Conservation (phyloP, 2,329 filamentous ascomycete species). For the Simplicillium sp. region DNA sequence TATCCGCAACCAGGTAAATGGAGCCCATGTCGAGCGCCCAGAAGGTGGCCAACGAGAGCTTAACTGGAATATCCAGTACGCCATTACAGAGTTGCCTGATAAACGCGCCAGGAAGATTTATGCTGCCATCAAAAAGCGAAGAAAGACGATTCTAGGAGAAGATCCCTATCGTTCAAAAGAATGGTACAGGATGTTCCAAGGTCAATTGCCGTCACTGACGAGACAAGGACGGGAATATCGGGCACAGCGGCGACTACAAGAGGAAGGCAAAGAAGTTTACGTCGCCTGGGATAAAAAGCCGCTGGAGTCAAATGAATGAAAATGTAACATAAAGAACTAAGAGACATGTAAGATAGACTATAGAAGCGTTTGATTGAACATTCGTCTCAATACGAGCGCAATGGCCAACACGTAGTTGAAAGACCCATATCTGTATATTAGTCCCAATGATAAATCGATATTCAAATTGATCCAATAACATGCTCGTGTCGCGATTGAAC, state of each 20-base stretch:
- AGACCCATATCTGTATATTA: too few species aligned
- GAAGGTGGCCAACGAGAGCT: slow-evolving; percentile 23
- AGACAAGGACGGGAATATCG: slow-evolving; percentile 51
- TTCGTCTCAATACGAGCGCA: too few species aligned
- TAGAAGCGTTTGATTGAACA: too few species aligned
- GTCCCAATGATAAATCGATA: too few species aligned
- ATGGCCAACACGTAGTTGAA: too few species aligned
- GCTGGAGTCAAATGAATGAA: background rate
- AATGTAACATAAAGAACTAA: background rate
- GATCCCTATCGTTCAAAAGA: slow-evolving; percentile 29
- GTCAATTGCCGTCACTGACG: slow-evolving; percentile 30
- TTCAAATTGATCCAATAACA: too few species aligned
- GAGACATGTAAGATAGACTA: too few species aligned
- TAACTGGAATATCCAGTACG: slow-evolving; percentile 72
- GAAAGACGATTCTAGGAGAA: slow-evolving; percentile 34
- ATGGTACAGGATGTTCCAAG: slow-evolving; percentile 37
- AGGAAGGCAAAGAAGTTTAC: slow-evolving; percentile 34
- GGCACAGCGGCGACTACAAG: slow-evolving; percentile 38
- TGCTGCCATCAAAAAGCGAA: slow-evolving; percentile 41
- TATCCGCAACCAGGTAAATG: slow-evolving; percentile 64
- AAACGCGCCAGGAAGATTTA: slow-evolving; percentile 44
- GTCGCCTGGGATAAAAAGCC: slow-evolving; percentile 28
- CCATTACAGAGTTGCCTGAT: slow-evolving; percentile 51
- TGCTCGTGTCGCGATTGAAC: too few species aligned
- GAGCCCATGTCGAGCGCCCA: slow-evolving; percentile 52